Base-by-base conservation (phyloP, 2,329 filamentous ascomycete genomes). In the Diaporthe humulicola region DNA sequence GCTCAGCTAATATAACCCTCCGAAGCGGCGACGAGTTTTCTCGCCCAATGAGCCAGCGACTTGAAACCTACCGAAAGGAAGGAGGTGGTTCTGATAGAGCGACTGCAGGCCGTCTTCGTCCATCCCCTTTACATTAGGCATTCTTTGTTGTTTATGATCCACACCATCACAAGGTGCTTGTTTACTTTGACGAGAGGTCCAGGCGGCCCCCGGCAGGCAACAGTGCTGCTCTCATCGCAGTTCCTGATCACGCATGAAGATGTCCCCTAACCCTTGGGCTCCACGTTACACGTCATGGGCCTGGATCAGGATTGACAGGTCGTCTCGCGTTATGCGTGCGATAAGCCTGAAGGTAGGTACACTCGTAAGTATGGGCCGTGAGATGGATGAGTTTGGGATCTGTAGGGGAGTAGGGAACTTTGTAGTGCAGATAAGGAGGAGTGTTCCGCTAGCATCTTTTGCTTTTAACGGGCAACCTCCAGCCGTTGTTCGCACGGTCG, bases 281-380 rank as follows among this genome's bases (percentile, higher is more conserved):
- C 64, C 48, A 69, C 48, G 64, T 69, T 69, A 54, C 64, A 69
- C 64, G 64, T 69, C 64, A 69, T 69, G 45, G 45, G 64, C 64
- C 40, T 40, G 48, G 45, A 10, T 40, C 48, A 69, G 30, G 61
- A 66, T 48, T 66, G 61, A 30, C 61, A 67, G 45, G 48, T 69
- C 15, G 64, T 19, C 64, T 54, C n/a, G 33, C 48, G 30, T 28
- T 14, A 54, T 54, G 64, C 8, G n/a, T 69, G 48, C 22, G n/a
- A 22, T 52, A 25, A 28, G 17, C 28, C 4, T 10, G 14, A 3
- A 61, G 58, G 30, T 7, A 22, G 48, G 5, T 19, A 17, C 40
- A n/a, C 2, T n/a, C 33, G 25, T 12, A 33, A 28, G 38, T 28
- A 22, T 17, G 45, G 8, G n/a, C 17, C 22, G 22, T 52, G 45